Conservation (phyloP, 2,329 filamentous ascomycete species). For the Alternaria angustiovoidea region DNA sequence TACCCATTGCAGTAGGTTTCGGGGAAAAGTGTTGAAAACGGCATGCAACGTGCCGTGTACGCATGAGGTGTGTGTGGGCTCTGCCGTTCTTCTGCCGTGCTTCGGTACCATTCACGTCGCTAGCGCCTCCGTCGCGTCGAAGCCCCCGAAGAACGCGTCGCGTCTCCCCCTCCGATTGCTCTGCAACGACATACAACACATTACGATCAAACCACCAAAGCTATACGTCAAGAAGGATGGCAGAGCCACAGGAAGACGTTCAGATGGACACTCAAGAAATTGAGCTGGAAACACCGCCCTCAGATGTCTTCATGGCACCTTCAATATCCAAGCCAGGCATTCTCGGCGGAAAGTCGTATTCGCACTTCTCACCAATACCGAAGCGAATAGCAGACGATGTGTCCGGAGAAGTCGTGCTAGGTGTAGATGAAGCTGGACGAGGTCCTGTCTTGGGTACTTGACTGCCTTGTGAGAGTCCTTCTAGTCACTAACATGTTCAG, state of each 20-base stretch:
- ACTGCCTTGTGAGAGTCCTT: constrained; percentile 39
- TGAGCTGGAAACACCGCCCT: constrained; percentile 46
- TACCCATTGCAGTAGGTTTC: constrained; percentile 25
- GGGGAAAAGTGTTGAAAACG: constrained; percentile 21
- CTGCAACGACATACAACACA: constrained; percentile 8
- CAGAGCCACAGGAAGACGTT: constrained; percentile 37
- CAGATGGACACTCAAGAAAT: constrained; percentile 48
- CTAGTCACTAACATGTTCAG: constrained; percentile 53
- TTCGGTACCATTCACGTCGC: constrained; percentile 8
- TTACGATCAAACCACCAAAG: neutral
- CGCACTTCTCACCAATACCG: constrained; percentile 58
- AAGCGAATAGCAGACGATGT: constrained; percentile 51
- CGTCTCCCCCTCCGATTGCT: constrained; percentile 22
- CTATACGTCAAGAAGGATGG: constrained; percentile 28
- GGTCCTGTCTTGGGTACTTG: constrained; percentile 84
- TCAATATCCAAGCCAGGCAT: constrained; percentile 54
- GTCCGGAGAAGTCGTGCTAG: constrained; percentile 74
- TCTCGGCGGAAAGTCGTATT: constrained; percentile 57
- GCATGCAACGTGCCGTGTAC: constrained; percentile 35
- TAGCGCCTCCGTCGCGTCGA: constrained; percentile 15
- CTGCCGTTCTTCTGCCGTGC: constrained; percentile 5
- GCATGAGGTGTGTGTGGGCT: constrained; percentile 17
- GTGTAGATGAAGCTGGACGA: constrained; percentile 92
- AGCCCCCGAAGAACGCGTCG: constrained; percentile 21
- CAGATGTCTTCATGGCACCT: constrained; percentile 57